These are phyloP conservation scores for Fusarium gaditjirri DNA, from an alignment of 2,329 filamentous ascomycete species.

Conservation along the genomic window DNA sequence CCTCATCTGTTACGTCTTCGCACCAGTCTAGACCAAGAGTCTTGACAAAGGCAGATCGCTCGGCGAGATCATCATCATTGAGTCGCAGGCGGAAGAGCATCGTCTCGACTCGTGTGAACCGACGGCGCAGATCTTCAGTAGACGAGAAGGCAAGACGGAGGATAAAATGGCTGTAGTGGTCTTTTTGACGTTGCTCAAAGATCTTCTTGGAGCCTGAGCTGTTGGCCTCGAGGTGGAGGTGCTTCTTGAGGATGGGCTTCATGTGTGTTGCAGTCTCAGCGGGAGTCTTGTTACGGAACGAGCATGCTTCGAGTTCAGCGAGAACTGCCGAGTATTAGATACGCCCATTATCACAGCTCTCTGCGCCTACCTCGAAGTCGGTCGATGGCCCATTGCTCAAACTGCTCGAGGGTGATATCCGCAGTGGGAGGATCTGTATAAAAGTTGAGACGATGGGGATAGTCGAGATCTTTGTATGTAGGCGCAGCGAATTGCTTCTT, in stretches of 20 bases:
- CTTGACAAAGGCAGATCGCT: constrained; percentile 80
- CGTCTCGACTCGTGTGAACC: constrained; percentile 88
- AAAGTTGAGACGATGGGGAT: constrained; percentile 90
- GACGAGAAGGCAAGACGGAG: constrained; percentile 90
- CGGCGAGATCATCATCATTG: constrained; percentile 76
- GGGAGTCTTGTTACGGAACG: constrained; percentile 89
- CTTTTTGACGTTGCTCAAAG: constrained; percentile 83
- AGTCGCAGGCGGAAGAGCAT: constrained; percentile 89
- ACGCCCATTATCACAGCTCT: rapidly evolving
- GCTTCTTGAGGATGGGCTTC: constrained; percentile 86
- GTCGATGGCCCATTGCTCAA: constrained; percentile 98
- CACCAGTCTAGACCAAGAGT: constrained; percentile 88
- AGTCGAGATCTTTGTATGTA: constrained; percentile 79
- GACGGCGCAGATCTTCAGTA: constrained; percentile 87
- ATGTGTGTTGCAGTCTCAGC: constrained; percentile 86
- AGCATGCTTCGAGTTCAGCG: constrained; percentile 91
- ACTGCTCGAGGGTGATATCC: constrained; percentile 95
- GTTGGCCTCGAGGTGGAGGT: constrained; percentile 82
- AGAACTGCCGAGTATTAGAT: constrained; percentile 66
- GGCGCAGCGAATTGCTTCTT: constrained; percentile 88
- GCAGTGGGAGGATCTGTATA: constrained; percentile 88
- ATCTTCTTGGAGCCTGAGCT: constrained; percentile 70
- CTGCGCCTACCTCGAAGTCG: constrained; percentile 75
- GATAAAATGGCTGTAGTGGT: constrained; percentile 98
- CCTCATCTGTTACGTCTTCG: constrained; percentile 82